These are phyloP conservation scores for Spirogloea muscicola DNA, from an alignment of 139 green algal species.

Conservation along the genomic window DNA sequence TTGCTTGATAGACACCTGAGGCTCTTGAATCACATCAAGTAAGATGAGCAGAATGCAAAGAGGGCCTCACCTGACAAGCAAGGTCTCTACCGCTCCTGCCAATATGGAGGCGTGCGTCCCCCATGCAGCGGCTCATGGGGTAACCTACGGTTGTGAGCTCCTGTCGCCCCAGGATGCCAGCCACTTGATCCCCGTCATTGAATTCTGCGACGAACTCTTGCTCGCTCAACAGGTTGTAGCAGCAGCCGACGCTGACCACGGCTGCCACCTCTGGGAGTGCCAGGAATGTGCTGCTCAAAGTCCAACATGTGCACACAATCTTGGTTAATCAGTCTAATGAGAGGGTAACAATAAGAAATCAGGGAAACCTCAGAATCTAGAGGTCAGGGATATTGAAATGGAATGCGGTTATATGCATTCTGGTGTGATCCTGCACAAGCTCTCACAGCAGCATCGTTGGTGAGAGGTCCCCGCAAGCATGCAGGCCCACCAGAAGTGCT, in stretches of 20 bases:
- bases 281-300: slow-evolving; percentile 27
- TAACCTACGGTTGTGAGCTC: too few species aligned
- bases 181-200: too few species aligned
- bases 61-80: slow-evolving; percentile 22
- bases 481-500: slow-evolving; percentile 39
- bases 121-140: slow-evolving; percentile 9
- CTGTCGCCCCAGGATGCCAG: too few species aligned
- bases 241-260: slow-evolving; percentile 28
- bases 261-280: slow-evolving; percentile 13
- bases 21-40: too few species aligned
- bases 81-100: slow-evolving; percentile 25
- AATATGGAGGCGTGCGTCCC: not conserved
- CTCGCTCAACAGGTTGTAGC: slow-evolving; percentile 31
- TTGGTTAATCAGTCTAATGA: too few species aligned
- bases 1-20: too few species aligned
- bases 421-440: not conserved
- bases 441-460: slow-evolving; percentile 14
- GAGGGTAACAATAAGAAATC: not conserved
- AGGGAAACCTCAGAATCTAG: not conserved
- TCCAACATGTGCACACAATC: too few species aligned
- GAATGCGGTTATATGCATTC: not conserved
- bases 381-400: too few species aligned
- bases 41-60: too few species aligned
- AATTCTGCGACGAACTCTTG: too few species aligned
- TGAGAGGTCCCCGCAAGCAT: slow-evolving; percentile 35